Base-by-base conservation (phyloP, 1,284 basidiomycete species). In the Malassezia psittaci region DNA sequence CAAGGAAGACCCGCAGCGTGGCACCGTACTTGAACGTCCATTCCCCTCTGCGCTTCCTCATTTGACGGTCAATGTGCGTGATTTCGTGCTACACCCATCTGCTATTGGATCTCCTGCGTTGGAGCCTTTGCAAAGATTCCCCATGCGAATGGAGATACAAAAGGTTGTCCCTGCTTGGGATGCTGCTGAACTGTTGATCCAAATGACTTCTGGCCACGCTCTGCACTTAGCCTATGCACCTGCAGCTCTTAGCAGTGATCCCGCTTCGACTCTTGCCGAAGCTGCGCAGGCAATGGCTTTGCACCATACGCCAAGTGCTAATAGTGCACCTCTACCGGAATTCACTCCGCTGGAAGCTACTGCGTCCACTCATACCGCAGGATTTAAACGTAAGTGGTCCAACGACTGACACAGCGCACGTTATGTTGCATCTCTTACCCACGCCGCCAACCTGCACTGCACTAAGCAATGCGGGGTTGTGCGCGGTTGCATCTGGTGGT, bases 41-140 rank as follows among this genome's bases (percentile, higher is more conserved):
- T 72, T 72, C 34, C 69, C 69, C 1, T 58, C 56, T 37, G 63
- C 68, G 33, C 59, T 72, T 19, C 60, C 67, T 24, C 64, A 71
- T 18, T 61, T 72, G n/a, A 68, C 69, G 9, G 61, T 71, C 40
- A 50, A 54, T 5, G 48, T 59, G 7, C 62, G 58, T 8, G 38
- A 40, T 10, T 47, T 65, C 3, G 47, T 71, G 42, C 42, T 53
- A n/a, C 52, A 57, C 37, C 53, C 59, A 10, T 47, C 51, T 13
- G 59, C 61, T 54, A 34, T 46, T n/a, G 62, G 65, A 0, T 58
- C 61, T 42, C 63, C 68, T 0, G 59, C 59, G 2, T 65, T 69
- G 29, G 62, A 63, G 18, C 51, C 34, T 11, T 19, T 57, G 19
- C 55, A 49, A 47, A 50, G 51, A 12, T 40, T 37, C 21, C 50